Evolutionary conservation across 805 yeast species (phyloP).

Genomic region (Candida patagonica): DNA sequence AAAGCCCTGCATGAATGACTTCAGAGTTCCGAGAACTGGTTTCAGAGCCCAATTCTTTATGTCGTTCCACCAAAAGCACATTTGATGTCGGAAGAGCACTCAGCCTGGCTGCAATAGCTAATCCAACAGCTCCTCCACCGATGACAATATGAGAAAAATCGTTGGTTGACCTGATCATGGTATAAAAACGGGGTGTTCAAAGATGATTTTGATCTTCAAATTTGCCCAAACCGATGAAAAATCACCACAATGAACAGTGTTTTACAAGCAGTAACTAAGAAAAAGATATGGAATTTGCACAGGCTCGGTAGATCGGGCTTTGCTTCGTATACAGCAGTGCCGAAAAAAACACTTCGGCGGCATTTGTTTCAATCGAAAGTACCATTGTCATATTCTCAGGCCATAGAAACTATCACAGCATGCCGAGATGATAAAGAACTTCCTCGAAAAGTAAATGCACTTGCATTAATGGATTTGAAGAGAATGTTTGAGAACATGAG

Average conservation of each 20-base stretch:
- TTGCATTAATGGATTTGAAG: conserved; percentile 61
- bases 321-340: conserved; percentile 4
- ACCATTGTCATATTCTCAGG: conserved; percentile 18
- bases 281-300: background rate
- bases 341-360: conserved; percentile 15
- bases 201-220: background rate
- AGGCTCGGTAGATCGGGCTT: background rate
- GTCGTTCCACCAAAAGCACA: conserved; percentile 63
- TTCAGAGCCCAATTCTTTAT: conserved; percentile 59
- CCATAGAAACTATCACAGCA: conserved; percentile 14
- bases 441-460: conserved; percentile 42
- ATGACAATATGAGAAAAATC: conserved; percentile 66
- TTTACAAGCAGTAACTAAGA: background rate
- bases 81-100: conserved; percentile 35
- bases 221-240: background rate
- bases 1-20: conserved; percentile 86
- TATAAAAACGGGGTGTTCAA: background rate
- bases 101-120: conserved; percentile 69
- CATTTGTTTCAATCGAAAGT: conserved; percentile 21
- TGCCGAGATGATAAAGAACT: conserved; percentile 15
- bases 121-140: conserved; percentile 82
- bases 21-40: conserved; percentile 88
- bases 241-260: background rate
- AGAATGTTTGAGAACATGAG: conserved; percentile 55
- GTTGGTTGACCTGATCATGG: background rate